Percentiles rank a stretch among this genome's conserved stretches.
Conservation (phyloP, 148 eudicot species). For the Dysphania ambrosioides region DNA sequence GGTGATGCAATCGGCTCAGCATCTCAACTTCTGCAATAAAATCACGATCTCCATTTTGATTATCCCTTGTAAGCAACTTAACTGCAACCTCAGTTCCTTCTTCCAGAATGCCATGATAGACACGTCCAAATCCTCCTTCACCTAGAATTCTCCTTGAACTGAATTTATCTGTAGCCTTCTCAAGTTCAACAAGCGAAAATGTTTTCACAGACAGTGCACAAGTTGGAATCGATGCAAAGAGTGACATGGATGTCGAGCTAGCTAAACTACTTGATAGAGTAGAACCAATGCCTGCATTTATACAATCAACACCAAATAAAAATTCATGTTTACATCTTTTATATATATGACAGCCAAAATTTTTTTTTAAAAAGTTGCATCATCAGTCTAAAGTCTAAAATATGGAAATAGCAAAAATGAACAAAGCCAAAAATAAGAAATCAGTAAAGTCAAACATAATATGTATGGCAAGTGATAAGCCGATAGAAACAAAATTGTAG, state of each 20-base stretch:
- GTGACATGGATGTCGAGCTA: slow-evolving; percentile 79
- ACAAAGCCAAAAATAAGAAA: background rate
- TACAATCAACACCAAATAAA: background rate
- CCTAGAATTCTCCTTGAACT: slow-evolving; percentile 76
- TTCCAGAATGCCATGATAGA: slow-evolving; percentile 76
- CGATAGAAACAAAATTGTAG: too few species aligned
- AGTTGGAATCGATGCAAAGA: slow-evolving; percentile 60
- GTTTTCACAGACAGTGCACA: too few species aligned
- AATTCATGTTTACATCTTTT: background rate
- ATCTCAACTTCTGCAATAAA: too few species aligned
- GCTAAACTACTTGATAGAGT: slow-evolving; percentile 62
- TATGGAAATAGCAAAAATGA: background rate
- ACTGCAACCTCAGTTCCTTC: slow-evolving; percentile 85
- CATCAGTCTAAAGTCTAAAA: background rate
- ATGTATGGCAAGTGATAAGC: too few species aligned
- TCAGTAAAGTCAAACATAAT: too few species aligned
- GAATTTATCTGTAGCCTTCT: slow-evolving; percentile 85
- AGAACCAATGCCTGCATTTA: slow-evolving; percentile 61
- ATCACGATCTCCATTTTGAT: too few species aligned
- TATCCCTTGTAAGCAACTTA: too few species aligned
- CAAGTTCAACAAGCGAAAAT: slow-evolving; percentile 70
- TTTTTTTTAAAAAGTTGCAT: too few species aligned
- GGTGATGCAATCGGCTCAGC: slow-evolving; percentile 95
- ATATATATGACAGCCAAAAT: background rate
- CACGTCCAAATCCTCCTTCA: slow-evolving; percentile 97